Evolutionary conservation across 2,329 filamentous ascomycete genomes (phyloP).

Genomic region (Coniella vitis): DNA sequence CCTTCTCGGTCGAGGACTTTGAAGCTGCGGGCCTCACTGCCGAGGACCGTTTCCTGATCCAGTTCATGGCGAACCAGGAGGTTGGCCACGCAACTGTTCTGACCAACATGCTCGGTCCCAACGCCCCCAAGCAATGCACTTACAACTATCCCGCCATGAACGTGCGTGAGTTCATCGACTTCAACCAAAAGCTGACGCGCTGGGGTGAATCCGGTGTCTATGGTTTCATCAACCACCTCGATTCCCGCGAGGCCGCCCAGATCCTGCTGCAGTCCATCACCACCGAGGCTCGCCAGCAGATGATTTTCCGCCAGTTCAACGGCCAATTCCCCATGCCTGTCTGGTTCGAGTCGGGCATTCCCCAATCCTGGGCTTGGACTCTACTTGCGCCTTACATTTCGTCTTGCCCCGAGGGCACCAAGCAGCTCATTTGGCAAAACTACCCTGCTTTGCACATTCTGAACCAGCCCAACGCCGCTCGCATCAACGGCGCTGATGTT

Average conservation of each 20-base stretch:
- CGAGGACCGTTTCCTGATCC: constrained; percentile 63
- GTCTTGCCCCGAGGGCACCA: constrained; percentile 65
- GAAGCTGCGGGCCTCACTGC: constrained; percentile 58
- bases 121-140: constrained; percentile 66
- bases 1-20: constrained; percentile 65
- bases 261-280: constrained; percentile 71
- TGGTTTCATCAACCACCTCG: constrained; percentile 71
- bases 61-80: constrained; percentile 74
- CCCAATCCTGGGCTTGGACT: constrained; percentile 81
- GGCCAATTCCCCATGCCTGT: constrained; percentile 76
- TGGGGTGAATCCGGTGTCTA: constrained; percentile 75
- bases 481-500: constrained; percentile 54
- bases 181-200: constrained; percentile 78
- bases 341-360: constrained; percentile 74
- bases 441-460: constrained; percentile 65
- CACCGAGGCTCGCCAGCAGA: constrained; percentile 73
- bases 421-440: constrained; percentile 77
- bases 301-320: constrained; percentile 77
- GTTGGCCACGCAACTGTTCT: constrained; percentile 70
- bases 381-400: constrained; percentile 75
- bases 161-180: constrained; percentile 73
- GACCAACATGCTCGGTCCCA: constrained; percentile 66
- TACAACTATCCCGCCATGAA: constrained; percentile 77
- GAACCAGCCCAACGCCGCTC: constrained; percentile 71
- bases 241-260: constrained; percentile 67